Evolutionary conservation across 306 rosid genomes (phyloP).

Genomic region (Cicer judaicum): DNA sequence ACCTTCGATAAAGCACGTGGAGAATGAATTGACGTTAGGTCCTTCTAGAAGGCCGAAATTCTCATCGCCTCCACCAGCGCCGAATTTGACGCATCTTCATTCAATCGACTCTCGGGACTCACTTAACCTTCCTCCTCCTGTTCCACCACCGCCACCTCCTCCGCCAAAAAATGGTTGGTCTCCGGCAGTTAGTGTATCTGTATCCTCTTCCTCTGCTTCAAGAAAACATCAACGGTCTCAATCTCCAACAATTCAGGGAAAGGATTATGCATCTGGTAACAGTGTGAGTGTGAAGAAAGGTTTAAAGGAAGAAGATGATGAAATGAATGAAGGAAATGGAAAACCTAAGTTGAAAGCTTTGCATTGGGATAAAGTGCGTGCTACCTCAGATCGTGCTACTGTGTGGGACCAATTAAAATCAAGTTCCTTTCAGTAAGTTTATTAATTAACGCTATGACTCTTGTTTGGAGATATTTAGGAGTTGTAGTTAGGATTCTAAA

Average conservation of each 20-base stretch:
- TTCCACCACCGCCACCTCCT: slow-evolving; percentile 47
- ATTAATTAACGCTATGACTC: not conserved
- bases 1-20: slow-evolving; percentile 43
- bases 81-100: slow-evolving; percentile 67
- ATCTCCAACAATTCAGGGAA: slow-evolving; percentile 45
- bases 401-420: slow-evolving; percentile 99
- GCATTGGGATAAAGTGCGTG: slow-evolving; percentile 98
- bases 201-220: slow-evolving; percentile 39
- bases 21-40: slow-evolving; percentile 35
- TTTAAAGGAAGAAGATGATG: slow-evolving; percentile 57
- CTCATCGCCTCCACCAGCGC: slow-evolving; percentile 73
- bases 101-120: slow-evolving; percentile 42
- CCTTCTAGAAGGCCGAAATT: slow-evolving; percentile 63
- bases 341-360: slow-evolving; percentile 90
- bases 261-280: slow-evolving; percentile 39
- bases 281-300: slow-evolving; percentile 33
- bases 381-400: slow-evolving; percentile 92
- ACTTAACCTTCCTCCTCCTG: slow-evolving; percentile 53
- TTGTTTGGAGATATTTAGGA: not conserved
- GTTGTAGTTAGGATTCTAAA: not conserved
- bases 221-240: slow-evolving; percentile 45
- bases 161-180: slow-evolving; percentile 46
- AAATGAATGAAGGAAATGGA: slow-evolving; percentile 61
- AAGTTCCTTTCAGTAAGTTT: slow-evolving; percentile 91
- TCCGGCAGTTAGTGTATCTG: slow-evolving; percentile 38